Base-by-base conservation (phyloP, 2,329 filamentous ascomycete genomes). In the Cadophora gregata region DNA sequence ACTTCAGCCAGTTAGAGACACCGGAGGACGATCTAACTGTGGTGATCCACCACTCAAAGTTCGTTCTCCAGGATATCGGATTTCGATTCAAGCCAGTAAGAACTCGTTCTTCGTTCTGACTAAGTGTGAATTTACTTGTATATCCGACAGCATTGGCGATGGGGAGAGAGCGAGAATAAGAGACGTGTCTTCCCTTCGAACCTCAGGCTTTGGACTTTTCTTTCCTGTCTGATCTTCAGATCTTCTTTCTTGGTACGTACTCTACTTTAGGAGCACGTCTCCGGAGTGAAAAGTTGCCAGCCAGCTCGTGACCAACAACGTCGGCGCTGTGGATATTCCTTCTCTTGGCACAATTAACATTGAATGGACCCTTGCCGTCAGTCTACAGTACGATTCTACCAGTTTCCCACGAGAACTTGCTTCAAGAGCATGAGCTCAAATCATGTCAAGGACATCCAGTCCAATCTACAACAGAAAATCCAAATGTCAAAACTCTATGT, bases 101-200 rank as follows among this genome's bases (percentile, higher is more conserved):
- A 45, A 6, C 21, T 2, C 33, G 56, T 38, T 24, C 24, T 36
- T 59, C 56, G 21, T 59, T 59, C 56, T 45, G 56, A 59, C 56
- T 45, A 59, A 45, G 8, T n/a, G 56, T 45, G 33, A 36, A 29
- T 45, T 27, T 36, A 36, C 31, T 36, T 36, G 31, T n/a, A 24
- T 59, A 27, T 59, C 21, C 38, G 14, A 45, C 24, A 16, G 33
- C 38, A 45, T 27, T 45, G 38, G 33, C 33, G 19, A 48, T 24
- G 58, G 42, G 58, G 38, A 60, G n/a, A 21, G 19, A n/a, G 36
- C 24, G 27, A 60, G 36, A 60, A 29, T 60, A 48, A 60, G 42
- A 60, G 25, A 47, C 10, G 21, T 38, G 58, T 31, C 58, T 48
- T 16, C 36, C 58, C 58, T 45, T 31, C 27, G 12, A 47, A 45